Percentiles rank a stretch among this genome's conserved stretches.
phyloP scores from a whole-genome alignment of 352 stramenopile genomes.

The Phytophthora quininea region DNA sequence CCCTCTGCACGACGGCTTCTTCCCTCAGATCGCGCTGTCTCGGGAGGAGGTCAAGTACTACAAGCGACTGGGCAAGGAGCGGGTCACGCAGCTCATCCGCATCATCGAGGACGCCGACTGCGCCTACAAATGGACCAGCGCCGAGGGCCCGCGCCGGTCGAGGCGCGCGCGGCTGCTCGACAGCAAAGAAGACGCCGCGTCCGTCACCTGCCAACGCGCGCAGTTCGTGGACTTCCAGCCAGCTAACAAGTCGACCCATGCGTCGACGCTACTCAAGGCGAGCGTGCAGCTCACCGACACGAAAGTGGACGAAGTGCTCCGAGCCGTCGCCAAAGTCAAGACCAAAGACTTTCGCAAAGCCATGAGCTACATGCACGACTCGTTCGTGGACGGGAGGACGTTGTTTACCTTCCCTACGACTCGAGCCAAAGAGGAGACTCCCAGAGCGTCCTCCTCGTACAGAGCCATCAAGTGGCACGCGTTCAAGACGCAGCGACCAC shows the following conservation, averaged over 20 bases:
- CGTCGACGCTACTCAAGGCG: slow-evolving; percentile 70
- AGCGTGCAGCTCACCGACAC: slow-evolving; percentile 60
- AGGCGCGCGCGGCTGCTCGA: slow-evolving; percentile 16
- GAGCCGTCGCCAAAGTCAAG: slow-evolving; percentile 57
- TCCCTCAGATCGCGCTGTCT: slow-evolving; percentile 76
- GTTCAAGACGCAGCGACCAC: slow-evolving; percentile 36
- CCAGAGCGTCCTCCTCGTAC: slow-evolving; percentile 53
- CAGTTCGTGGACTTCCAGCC: slow-evolving; percentile 78
- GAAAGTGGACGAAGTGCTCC: slow-evolving; percentile 60
- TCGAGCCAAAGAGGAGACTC: background rate
- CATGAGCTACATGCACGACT: slow-evolving; percentile 60
- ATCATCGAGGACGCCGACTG: slow-evolving; percentile 82
- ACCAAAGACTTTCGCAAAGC: slow-evolving; percentile 68
- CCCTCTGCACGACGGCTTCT: slow-evolving; percentile 81
- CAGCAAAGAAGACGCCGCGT: slow-evolving; percentile 16
- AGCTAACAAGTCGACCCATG: slow-evolving; percentile 54
- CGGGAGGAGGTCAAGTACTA: slow-evolving; percentile 79
- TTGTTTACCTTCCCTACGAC: slow-evolving; percentile 58
- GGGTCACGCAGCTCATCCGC: slow-evolving; percentile 71
- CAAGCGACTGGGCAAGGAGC: slow-evolving; percentile 77
- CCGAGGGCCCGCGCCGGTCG: slow-evolving; percentile 8
- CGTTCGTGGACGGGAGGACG: slow-evolving; percentile 70
- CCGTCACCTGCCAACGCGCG: slow-evolving; percentile 44
- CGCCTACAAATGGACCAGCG: slow-evolving; percentile 72
- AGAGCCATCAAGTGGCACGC: slow-evolving; percentile 81